These are phyloP conservation scores for Oxyria digyna DNA, from an alignment of 148 eudicot species.

Conservation along the genomic window DNA sequence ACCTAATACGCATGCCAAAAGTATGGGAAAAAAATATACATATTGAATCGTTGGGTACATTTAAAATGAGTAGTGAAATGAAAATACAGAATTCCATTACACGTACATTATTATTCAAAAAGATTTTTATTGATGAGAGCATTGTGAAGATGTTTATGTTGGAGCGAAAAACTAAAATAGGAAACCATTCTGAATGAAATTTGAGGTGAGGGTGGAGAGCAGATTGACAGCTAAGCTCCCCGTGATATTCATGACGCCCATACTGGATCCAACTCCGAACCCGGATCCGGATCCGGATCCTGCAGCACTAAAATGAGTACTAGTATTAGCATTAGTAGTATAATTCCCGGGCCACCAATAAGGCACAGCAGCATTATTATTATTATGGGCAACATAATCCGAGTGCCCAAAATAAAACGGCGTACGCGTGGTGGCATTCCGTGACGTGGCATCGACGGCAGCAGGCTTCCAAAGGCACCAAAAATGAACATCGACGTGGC, in stretches of 20 bases:
- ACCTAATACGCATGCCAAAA: too few species aligned
- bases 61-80: too few species aligned
- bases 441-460: not conserved
- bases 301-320: not conserved
- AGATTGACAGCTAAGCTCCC: slow-evolving; percentile 4
- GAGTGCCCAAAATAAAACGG: not conserved
- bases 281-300: not conserved
- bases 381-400: not conserved
- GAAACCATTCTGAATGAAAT: slow-evolving; percentile 4
- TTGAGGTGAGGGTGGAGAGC: not conserved
- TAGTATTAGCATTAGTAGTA: too few species aligned
- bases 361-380: not conserved
- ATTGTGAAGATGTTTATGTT: too few species aligned
- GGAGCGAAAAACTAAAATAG: not conserved
- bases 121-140: too few species aligned
- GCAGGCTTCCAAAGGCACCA: slow-evolving; percentile 3
- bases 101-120: too few species aligned
- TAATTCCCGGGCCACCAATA: not conserved
- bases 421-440: not conserved
- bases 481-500: slow-evolving; percentile 18
- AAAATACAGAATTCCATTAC: too few species aligned
- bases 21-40: too few species aligned
- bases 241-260: not conserved
- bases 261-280: too few species aligned
- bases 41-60: too few species aligned